These are phyloP conservation scores for Ogataea corticis DNA, from an alignment of 805 yeast species.

Conservation along the genomic window DNA sequence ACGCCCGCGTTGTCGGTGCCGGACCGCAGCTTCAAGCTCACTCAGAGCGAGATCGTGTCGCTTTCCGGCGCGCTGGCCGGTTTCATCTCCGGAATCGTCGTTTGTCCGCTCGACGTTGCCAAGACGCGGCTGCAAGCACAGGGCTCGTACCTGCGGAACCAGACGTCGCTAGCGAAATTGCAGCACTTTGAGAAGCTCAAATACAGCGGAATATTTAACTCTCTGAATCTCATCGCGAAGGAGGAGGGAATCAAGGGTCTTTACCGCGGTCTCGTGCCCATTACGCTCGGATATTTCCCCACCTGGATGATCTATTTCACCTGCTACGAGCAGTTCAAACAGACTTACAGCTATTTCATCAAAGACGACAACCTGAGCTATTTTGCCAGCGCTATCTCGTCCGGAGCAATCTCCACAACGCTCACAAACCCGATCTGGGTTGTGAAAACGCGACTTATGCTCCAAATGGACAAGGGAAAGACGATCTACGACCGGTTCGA, in stretches of 20 bases:
- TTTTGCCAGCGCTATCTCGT: slow-evolving; percentile 70
- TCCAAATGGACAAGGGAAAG: slow-evolving; percentile 59
- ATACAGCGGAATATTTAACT: slow-evolving; percentile 62
- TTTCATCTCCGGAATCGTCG: slow-evolving; percentile 80
- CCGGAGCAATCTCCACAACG: slow-evolving; percentile 84
- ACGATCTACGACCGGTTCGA: slow-evolving; percentile 39
- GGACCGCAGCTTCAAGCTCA: slow-evolving; percentile 18
- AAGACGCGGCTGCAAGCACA: slow-evolving; percentile 94
- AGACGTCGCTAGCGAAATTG: slow-evolving; percentile 13
- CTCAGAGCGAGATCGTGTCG: slow-evolving; percentile 58
- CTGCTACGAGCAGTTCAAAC: slow-evolving; percentile 79
- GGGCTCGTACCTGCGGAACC: slow-evolving; percentile 47
- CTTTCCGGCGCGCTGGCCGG: slow-evolving; percentile 94
- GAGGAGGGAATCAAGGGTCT: slow-evolving; percentile 86
- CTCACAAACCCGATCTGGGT: slow-evolving; percentile 97
- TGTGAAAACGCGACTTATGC: slow-evolving; percentile 91
- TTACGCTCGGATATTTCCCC: slow-evolving; percentile 90
- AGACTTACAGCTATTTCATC: slow-evolving; percentile 28
- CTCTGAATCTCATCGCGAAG: slow-evolving; percentile 60
- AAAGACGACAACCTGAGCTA: slow-evolving; percentile 38
- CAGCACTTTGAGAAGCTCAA: slow-evolving; percentile 28
- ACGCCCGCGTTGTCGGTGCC: not conserved
- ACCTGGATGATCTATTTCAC: slow-evolving; percentile 97
- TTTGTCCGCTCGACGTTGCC: slow-evolving; percentile 94
- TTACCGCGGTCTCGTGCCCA: slow-evolving; percentile 91